Evolutionary conservation across 2,329 filamentous ascomycete genomes (phyloP).

Genomic region (Penicillium sp.): DNA sequence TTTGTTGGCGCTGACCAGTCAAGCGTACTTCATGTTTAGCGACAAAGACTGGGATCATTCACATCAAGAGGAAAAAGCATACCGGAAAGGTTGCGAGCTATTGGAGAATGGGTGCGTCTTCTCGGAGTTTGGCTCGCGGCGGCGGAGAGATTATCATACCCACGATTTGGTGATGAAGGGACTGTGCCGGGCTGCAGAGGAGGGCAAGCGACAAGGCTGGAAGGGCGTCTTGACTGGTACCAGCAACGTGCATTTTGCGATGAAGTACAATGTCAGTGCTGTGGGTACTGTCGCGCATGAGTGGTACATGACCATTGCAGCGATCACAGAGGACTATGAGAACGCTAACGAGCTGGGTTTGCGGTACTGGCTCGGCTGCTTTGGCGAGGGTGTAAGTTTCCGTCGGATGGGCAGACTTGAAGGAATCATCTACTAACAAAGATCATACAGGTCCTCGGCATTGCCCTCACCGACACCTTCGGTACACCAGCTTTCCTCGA

Average conservation of each 20-base stretch:
- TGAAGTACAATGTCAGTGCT: slow-evolving; percentile 82
- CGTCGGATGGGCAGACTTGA: not conserved
- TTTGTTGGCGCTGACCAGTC: slow-evolving; percentile 84
- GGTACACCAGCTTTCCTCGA: slow-evolving; percentile 86
- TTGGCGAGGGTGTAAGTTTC: slow-evolving; percentile 68
- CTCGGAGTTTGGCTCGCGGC: slow-evolving; percentile 90
- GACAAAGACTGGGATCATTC: slow-evolving; percentile 90
- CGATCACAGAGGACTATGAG: slow-evolving; percentile 82
- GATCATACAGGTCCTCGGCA: slow-evolving; percentile 65
- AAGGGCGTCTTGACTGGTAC: slow-evolving; percentile 79
- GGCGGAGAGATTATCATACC: slow-evolving; percentile 90
- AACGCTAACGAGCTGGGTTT: slow-evolving; percentile 82
- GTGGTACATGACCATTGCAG: slow-evolving; percentile 99
- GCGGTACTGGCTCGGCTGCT: slow-evolving; percentile 86
- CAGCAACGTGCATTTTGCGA: slow-evolving; percentile 95
- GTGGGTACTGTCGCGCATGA: slow-evolving; percentile 94
- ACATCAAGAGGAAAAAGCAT: slow-evolving; percentile 82
- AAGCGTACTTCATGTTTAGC: slow-evolving; percentile 97
- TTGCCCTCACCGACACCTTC: slow-evolving; percentile 95
- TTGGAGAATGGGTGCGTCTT: slow-evolving; percentile 82
- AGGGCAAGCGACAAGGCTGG: slow-evolving; percentile 65
- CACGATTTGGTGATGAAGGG: slow-evolving; percentile 90
- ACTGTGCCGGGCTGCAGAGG: slow-evolving; percentile 74
- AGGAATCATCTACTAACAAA: not conserved
- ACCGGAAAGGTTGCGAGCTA: slow-evolving; percentile 74